These are phyloP conservation scores for Nicotiana sylvestris DNA, from an alignment of 257 asterid genomes.

Conservation along the genomic window DNA sequence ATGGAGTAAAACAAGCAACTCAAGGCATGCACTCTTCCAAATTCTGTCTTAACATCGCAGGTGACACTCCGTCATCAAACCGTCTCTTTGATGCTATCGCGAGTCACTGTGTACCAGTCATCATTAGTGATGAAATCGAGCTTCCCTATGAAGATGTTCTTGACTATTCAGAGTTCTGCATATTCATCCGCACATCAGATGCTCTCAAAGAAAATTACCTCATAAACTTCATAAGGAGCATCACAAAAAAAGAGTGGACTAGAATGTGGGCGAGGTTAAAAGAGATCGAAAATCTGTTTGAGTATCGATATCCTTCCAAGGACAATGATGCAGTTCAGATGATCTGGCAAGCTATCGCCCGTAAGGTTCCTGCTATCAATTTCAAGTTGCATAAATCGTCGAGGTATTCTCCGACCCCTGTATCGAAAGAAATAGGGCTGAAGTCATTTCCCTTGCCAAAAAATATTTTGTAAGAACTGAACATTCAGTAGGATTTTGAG, in stretches of 20 bases:
- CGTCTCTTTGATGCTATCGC: constrained; percentile 80
- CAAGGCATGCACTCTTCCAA: constrained; percentile 64
- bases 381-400: constrained; percentile 32
- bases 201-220: constrained; percentile 50
- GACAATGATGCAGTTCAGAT: constrained; percentile 68
- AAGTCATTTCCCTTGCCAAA: constrained; percentile 43
- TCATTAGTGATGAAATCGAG: constrained; percentile 72
- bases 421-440: constrained; percentile 22
- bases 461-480: constrained; percentile 34
- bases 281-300: constrained; percentile 46
- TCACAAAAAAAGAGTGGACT: constrained; percentile 56
- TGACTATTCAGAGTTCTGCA: constrained; percentile 61
- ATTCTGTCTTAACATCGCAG: constrained; percentile 81
- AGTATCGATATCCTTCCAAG: constrained; percentile 54
- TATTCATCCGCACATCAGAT: constrained; percentile 48
- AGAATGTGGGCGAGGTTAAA: constrained; percentile 59
- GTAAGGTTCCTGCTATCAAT: constrained; percentile 49
- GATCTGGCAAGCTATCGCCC: constrained; percentile 63
- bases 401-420: constrained; percentile 28
- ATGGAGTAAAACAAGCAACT: constrained; percentile 51
- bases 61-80: constrained; percentile 85
- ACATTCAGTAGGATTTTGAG: background rate
- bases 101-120: constrained; percentile 75
- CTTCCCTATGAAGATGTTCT: constrained; percentile 72
- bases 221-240: constrained; percentile 40